Conservation (phyloP, 73 alveolate genomes). For the Paramecium primaurelia region DNA sequence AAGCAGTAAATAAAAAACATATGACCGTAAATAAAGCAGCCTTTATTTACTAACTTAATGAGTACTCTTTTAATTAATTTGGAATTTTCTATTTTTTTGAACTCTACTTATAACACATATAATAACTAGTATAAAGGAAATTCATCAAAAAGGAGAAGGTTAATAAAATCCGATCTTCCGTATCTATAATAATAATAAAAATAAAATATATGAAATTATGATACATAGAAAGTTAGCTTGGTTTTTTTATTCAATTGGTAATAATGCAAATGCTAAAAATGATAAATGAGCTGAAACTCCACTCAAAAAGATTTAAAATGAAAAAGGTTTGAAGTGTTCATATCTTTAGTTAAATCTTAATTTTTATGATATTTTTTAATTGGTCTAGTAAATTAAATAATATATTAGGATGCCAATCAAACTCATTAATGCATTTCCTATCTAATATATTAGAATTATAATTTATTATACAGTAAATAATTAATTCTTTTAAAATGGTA, state of each 20-base stretch:
- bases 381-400: not conserved
- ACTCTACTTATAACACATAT: slow-evolving; percentile 15
- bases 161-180: slow-evolving; percentile 39
- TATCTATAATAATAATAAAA: not conserved
- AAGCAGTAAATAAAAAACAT: not conserved
- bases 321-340: not conserved
- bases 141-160: slow-evolving; percentile 44
- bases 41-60: not conserved
- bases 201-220: not conserved
- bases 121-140: not conserved
- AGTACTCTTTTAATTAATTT: not conserved
- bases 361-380: not conserved
- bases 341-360: not conserved
- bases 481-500: slow-evolving; percentile 39
- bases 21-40: slow-evolving; percentile 38
- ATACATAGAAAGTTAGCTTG: slow-evolving; percentile 5
- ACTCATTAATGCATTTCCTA: slow-evolving; percentile 26
- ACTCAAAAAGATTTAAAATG: not conserved
- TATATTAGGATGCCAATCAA: slow-evolving; percentile 9
- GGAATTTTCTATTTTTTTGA: not conserved
- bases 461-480: slow-evolving; percentile 20
- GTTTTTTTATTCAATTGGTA: slow-evolving; percentile 17
- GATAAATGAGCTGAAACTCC: not conserved
- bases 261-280: slow-evolving; percentile 28
- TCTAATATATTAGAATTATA: not conserved